Percentiles rank a stretch among this genome's conserved stretches.
Conservation (phyloP, 192 early-diverging fungal species). For the Linderina pennispora region DNA sequence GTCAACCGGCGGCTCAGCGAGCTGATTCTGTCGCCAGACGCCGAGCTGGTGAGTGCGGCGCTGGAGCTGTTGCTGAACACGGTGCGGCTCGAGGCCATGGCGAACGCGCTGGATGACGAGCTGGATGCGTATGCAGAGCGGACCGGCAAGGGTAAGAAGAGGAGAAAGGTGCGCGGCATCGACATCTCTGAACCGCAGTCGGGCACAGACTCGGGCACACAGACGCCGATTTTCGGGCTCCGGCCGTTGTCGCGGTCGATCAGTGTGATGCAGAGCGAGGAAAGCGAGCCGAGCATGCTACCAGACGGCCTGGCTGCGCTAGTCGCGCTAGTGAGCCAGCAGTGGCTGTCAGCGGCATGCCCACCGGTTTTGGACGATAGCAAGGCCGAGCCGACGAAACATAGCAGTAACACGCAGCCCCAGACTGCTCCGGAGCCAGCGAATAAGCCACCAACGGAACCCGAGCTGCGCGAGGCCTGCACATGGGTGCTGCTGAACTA, state of each 20-base stretch:
- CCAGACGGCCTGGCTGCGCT: constrained; percentile 29
- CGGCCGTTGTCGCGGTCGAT: constrained; percentile 4
- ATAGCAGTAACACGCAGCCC: neutral
- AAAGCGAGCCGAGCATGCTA: constrained; percentile 32
- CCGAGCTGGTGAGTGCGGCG: constrained; percentile 23
- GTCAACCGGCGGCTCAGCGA: constrained; percentile 24
- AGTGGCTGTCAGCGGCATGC: constrained; percentile 31
- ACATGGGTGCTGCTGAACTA: constrained; percentile 49
- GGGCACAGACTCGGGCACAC: constrained; percentile 30
- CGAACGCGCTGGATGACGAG: constrained; percentile 36
- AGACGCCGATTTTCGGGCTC: constrained; percentile 32
- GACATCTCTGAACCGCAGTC: constrained; percentile 5
- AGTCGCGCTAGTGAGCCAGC: constrained; percentile 37
- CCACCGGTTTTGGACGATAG: constrained; percentile 4
- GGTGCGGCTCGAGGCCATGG: constrained; percentile 39
- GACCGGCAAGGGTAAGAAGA: constrained; percentile 1
- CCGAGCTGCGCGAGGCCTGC: constrained; percentile 46
- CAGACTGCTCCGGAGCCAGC: constrained; percentile 4
- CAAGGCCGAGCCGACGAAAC: constrained; percentile 1
- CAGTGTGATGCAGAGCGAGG: neutral
- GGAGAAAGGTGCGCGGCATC: neutral
- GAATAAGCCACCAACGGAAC: constrained; percentile 33
- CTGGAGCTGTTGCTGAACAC: constrained; percentile 42
- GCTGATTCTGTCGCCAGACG: constrained; percentile 31
- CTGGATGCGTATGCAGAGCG: constrained; percentile 13